Conservation (phyloP, 2,329 filamentous ascomycete species). For the Cladosporium velox region DNA sequence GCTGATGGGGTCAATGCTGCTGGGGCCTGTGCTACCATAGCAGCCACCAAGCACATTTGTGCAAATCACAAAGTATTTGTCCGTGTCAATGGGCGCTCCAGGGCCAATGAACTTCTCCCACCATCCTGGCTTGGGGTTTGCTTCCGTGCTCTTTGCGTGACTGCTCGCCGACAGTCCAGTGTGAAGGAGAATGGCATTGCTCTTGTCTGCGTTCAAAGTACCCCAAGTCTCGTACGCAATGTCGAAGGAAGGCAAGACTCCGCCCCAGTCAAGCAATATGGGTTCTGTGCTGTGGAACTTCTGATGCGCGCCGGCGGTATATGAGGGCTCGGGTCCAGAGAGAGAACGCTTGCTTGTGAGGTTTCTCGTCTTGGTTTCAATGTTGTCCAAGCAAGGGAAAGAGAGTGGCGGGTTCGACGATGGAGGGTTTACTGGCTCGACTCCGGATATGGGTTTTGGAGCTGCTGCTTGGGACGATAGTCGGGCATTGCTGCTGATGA, state of each 20-base stretch:
- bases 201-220: slow-evolving; percentile 72
- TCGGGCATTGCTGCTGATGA: slow-evolving; percentile 22
- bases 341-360: slow-evolving; percentile 66
- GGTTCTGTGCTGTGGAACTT: slow-evolving; percentile 73
- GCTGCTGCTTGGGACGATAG: slow-evolving; percentile 31
- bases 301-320: slow-evolving; percentile 84
- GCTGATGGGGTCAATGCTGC: slow-evolving; percentile 83
- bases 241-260: slow-evolving; percentile 82
- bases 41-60: slow-evolving; percentile 96
- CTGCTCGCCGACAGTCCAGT: slow-evolving; percentile 96
- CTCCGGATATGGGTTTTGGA: slow-evolving; percentile 30
- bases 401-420: slow-evolving; percentile 80
- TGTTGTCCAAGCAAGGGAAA: slow-evolving; percentile 85
- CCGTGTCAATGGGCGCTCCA: slow-evolving; percentile 78
- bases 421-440: slow-evolving; percentile 31
- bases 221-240: slow-evolving; percentile 96
- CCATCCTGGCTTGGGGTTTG: slow-evolving; percentile 89
- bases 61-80: slow-evolving; percentile 91
- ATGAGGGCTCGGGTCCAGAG: slow-evolving; percentile 87
- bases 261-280: slow-evolving; percentile 89
- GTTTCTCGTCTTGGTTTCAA: slow-evolving; percentile 71
- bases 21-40: slow-evolving; percentile 91
- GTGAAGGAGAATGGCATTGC: slow-evolving; percentile 88
- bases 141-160: slow-evolving; percentile 87
- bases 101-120: slow-evolving; percentile 99